Conservation (phyloP, 2,329 filamentous ascomycete species). For the Elsinoe australis region DNA sequence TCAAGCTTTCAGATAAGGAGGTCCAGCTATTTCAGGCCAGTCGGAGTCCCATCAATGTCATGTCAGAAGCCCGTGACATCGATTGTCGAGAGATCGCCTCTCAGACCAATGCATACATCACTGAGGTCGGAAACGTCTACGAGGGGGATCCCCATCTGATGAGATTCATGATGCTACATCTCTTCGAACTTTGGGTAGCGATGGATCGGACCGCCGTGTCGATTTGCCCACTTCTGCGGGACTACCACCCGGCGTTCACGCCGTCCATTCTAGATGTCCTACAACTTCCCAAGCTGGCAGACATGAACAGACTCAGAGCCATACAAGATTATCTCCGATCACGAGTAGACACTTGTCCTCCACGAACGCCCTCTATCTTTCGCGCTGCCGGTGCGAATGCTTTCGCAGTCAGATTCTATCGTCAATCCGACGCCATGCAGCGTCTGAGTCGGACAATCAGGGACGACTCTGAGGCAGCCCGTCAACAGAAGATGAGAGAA, state of each 20-base stretch:
- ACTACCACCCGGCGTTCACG: slow-evolving; percentile 47
- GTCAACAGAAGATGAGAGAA: no score
- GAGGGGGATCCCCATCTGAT: slow-evolving; percentile 42
- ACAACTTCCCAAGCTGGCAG: slow-evolving; percentile 40
- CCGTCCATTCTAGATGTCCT: slow-evolving; percentile 48
- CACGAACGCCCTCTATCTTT: neutral
- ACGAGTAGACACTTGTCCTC: slow-evolving; percentile 38
- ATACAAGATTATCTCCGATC: slow-evolving; percentile 48
- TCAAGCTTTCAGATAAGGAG: neutral
- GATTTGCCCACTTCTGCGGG: slow-evolving; percentile 41
- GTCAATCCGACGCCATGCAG: no score
- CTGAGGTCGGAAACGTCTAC: slow-evolving; percentile 32
- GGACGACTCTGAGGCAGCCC: no score
- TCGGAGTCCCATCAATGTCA: slow-evolving; percentile 18
- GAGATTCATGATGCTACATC: slow-evolving; percentile 46
- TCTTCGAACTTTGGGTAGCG: slow-evolving; percentile 52
- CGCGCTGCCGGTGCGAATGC: neutral
- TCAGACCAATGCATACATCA: slow-evolving; percentile 22
- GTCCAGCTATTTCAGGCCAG: slow-evolving; percentile 21
- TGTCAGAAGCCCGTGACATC: neutral
- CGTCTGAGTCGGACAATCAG: no score
- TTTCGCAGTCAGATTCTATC: no score
- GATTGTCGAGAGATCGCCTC: slow-evolving; percentile 17
- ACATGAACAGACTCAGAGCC: slow-evolving; percentile 45
- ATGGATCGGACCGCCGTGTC: slow-evolving; percentile 46